phyloP scores from a whole-genome alignment of 768 basidiomycete species.

The Tylopilus cervinicoccineus region DNA sequence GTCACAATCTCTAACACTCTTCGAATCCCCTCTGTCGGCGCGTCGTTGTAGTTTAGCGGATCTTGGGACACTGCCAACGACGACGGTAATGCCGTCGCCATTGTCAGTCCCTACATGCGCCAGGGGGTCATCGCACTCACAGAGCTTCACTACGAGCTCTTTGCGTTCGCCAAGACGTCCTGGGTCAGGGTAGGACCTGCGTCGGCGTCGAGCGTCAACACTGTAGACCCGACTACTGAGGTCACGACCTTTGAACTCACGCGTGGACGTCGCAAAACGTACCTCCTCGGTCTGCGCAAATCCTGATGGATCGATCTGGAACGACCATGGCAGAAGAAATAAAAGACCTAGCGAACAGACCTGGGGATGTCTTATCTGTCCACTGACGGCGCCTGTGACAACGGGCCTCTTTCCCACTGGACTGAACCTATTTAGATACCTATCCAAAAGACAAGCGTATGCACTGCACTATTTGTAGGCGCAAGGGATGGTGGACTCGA shows the following conservation, averaged over 20 bases:
- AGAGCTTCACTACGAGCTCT: slow-evolving; percentile 87
- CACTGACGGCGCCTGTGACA: slow-evolving; percentile 1
- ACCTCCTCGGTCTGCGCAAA: slow-evolving; percentile 87
- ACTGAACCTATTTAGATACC: slow-evolving; percentile 5
- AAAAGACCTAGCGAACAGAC: neutral
- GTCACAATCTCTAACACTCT: slow-evolving; percentile 78
- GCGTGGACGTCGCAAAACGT: slow-evolving; percentile 92
- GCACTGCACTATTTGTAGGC: slow-evolving; percentile 14
- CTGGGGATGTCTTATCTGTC: slow-evolving; percentile 1
- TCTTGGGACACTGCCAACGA: slow-evolving; percentile 75
- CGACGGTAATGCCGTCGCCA: neutral
- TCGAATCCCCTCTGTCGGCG: slow-evolving; percentile 91
- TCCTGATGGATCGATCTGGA: slow-evolving; percentile 75
- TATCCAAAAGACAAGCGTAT: slow-evolving; percentile 20
- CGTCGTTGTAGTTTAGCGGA: slow-evolving; percentile 82
- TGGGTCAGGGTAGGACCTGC: slow-evolving; percentile 72
- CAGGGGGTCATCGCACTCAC: slow-evolving; percentile 37
- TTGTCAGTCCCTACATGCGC: neutral
- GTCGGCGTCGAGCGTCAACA: neutral
- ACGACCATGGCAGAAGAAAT: slow-evolving; percentile 28
- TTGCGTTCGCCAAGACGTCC: slow-evolving; percentile 55
- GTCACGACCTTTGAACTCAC: slow-evolving; percentile 36
- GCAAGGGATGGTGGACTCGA: neutral
- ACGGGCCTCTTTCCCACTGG: slow-evolving; percentile 2
- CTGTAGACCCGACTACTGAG: neutral